These are phyloP conservation scores for Albugo laibachii DNA, from an alignment of 352 stramenopile genomes.

Conservation along the genomic window DNA sequence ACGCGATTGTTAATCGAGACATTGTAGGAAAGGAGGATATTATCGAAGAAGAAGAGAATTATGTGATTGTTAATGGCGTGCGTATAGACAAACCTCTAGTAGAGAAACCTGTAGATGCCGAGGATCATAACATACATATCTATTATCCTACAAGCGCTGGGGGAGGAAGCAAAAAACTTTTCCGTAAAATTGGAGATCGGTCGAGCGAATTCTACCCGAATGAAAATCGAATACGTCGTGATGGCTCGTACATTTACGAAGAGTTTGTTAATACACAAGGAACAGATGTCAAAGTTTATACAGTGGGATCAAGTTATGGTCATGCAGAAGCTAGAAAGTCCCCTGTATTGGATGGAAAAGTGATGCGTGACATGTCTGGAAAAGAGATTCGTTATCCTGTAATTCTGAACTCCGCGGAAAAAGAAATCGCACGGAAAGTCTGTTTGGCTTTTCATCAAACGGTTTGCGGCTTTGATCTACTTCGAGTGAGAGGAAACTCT, in stretches of 20 bases:
- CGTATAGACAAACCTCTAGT: conserved; percentile 99
- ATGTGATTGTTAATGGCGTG: conserved; percentile 85
- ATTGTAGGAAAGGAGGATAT: conserved; percentile 47
- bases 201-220: conserved; percentile 93
- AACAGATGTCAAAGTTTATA: conserved; percentile 99
- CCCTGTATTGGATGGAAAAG: conserved; percentile 91
- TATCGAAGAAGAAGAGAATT: conserved; percentile 62
- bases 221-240: conserved; percentile 88
- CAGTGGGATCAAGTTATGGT: conserved; percentile 95
- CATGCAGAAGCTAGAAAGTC: conserved; percentile 98
- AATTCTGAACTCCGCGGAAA: conserved; percentile 95
- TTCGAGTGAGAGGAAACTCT: conserved; percentile 81
- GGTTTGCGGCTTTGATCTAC: conserved; percentile 98
- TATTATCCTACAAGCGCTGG: conserved; percentile 97
- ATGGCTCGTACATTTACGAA: conserved; percentile 94
- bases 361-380: conserved; percentile 86
- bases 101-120: conserved; percentile 97
- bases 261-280: conserved; percentile 98
- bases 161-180: conserved; percentile 96
- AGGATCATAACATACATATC: conserved; percentile 99
- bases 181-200: conserved; percentile 92
- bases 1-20: conserved; percentile 91
- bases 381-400: conserved; percentile 99
- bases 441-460: conserved; percentile 94
- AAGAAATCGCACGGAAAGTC: conserved; percentile 93